A percentile compares a stretch with the other conserved stretches of the same genome.
These are phyloP conservation scores for Saturnispora diversa DNA, from an alignment of 805 yeast species.

Conservation along the genomic window DNA sequence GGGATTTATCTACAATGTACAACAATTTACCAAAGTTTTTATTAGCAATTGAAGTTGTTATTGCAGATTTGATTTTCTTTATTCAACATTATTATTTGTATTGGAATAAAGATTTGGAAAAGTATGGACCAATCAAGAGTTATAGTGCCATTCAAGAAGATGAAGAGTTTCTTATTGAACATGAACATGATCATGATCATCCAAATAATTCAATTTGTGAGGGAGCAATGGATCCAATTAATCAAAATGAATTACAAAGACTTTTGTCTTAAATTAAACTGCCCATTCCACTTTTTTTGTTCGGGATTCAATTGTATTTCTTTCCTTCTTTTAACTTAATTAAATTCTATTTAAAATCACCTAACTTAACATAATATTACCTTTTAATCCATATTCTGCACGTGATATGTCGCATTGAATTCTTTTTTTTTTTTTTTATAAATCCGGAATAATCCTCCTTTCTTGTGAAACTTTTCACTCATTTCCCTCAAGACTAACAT, in stretches of 20 bases:
- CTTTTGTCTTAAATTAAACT: no score
- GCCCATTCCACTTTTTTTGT: no score
- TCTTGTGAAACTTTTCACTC: no score
- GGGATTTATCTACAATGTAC: slow-evolving; percentile 22
- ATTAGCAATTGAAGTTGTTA: slow-evolving; percentile 26
- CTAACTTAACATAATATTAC: no score
- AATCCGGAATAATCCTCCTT: no score
- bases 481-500: no score
- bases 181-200: slow-evolving; percentile 29
- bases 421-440: no score
- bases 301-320: no score
- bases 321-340: no score
- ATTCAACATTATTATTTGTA: slow-evolving; percentile 29
- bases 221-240: slow-evolving; percentile 16
- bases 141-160: slow-evolving; percentile 27
- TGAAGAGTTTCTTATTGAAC: slow-evolving; percentile 27
- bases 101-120: slow-evolving; percentile 19
- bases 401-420: no score
- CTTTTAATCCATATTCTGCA: no score
- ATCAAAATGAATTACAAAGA: slow-evolving; percentile 25
- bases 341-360: no score
- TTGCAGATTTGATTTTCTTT: slow-evolving; percentile 27
- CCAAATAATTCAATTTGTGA: slow-evolving; percentile 4
- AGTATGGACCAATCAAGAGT: slow-evolving; percentile 18
- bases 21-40: slow-evolving; percentile 29